Conservation (phyloP, 31 red algal genomes). For the Asparagopsis taxiformis region DNA sequence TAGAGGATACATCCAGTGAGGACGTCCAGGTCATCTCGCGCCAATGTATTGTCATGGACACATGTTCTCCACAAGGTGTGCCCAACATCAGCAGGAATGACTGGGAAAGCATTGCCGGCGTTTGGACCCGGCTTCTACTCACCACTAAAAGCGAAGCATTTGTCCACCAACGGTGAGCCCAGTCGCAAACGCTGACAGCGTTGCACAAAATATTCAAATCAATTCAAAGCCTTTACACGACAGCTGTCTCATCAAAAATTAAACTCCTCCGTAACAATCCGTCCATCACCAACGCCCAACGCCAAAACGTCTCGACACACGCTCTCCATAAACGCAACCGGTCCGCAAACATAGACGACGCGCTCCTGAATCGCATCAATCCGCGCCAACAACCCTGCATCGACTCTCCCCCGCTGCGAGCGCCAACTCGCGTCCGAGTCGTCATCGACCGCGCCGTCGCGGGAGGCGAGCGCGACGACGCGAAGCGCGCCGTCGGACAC, state of each 20-base stretch:
- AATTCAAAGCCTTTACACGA: too few relatives aligned
- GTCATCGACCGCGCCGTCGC: not conserved
- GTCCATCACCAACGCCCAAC: constrained; percentile 16
- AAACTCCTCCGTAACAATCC: constrained; percentile 46
- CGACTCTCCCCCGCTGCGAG: not conserved
- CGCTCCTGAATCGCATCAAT: constrained; percentile 14
- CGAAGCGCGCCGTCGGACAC: constrained; percentile 12
- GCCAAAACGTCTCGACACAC: constrained; percentile 2
- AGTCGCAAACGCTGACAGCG: too few relatives aligned
- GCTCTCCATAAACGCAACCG: constrained; percentile 35
- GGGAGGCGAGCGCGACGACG: constrained; percentile 18
- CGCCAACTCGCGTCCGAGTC: not conserved
- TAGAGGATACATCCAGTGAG: too few relatives aligned
- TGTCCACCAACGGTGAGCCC: too few relatives aligned
- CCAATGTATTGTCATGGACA: too few relatives aligned
- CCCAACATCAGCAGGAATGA: too few relatives aligned
- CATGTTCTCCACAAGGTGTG: too few relatives aligned
- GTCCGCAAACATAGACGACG: constrained; percentile 46
- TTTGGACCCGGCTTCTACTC: too few relatives aligned
- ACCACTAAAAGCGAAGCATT: too few relatives aligned
- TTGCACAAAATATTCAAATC: too few relatives aligned
- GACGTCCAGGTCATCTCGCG: too few relatives aligned
- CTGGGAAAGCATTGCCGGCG: too few relatives aligned
- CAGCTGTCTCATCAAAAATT: constrained; percentile 24
- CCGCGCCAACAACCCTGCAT: not conserved